These are phyloP conservation scores for Candida mesenterica DNA, from an alignment of 1,139 yeast genomes.

Conservation along the genomic window DNA sequence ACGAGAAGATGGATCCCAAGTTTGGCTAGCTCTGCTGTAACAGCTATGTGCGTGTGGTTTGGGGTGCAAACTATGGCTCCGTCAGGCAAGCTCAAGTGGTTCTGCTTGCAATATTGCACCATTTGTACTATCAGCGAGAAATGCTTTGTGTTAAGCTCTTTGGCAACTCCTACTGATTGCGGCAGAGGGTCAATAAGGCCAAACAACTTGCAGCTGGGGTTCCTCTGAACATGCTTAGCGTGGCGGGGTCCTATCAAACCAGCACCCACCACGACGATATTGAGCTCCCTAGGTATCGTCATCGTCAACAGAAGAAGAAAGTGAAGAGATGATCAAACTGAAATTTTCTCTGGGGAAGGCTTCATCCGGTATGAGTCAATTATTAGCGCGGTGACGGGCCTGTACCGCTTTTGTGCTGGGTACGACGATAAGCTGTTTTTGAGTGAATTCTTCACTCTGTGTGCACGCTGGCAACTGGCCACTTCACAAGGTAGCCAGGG, in stretches of 20 bases:
- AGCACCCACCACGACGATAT: conserved; percentile 35
- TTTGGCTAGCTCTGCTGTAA: conserved; percentile 33
- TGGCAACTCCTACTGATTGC: conserved; percentile 23
- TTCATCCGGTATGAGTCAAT: too few relatives aligned
- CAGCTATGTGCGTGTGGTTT: conserved; percentile 36
- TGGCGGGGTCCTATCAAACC: conserved; percentile 46
- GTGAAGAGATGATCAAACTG: neutral
- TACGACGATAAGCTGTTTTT: too few relatives aligned
- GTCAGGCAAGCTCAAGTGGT: conserved; percentile 24
- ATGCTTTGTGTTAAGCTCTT: conserved; percentile 24
- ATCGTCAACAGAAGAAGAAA: conserved; percentile 8
- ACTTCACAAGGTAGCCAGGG: too few relatives aligned
- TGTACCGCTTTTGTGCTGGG: too few relatives aligned
- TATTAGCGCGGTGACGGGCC: too few relatives aligned
- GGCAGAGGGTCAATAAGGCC: conserved; percentile 38
- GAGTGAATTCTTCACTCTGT: too few relatives aligned
- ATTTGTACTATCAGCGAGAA: conserved; percentile 28
- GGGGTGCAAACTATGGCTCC: conserved; percentile 45
- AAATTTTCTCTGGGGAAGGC: conserved; percentile 2
- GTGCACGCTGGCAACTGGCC: too few relatives aligned
- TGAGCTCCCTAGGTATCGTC: conserved; percentile 17
- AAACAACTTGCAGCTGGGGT: conserved; percentile 29
- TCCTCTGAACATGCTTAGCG: conserved; percentile 30
- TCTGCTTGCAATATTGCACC: conserved; percentile 25
- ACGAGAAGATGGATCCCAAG: conserved; percentile 35